Conservation (phyloP, 495 filamentous ascomycete species). For the Penicillium fimorum region DNA sequence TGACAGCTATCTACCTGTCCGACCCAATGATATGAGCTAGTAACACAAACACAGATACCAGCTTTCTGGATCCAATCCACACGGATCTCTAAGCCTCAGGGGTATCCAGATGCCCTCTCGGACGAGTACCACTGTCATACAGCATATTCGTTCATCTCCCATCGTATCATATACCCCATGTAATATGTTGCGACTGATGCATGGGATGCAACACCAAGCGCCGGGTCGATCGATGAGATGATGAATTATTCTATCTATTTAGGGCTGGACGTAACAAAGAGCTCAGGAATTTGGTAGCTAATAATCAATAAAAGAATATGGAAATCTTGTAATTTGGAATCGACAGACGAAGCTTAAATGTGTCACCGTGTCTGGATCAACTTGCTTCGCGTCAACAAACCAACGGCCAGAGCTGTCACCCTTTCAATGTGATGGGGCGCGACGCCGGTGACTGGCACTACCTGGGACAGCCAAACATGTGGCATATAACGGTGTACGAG, state of each 20-base stretch:
- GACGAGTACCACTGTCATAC: conserved; percentile 5
- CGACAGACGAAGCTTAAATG: conserved; percentile 2
- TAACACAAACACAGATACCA: conserved; percentile 6
- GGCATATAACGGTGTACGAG: neutral
- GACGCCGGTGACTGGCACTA: conserved; percentile 3
- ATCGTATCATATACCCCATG: neutral
- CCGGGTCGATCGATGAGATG: conserved; percentile 1
- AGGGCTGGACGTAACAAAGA: neutral
- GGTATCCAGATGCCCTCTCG: neutral
- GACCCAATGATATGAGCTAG: conserved; percentile 15
- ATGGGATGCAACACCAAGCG: neutral
- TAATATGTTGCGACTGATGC: neutral
- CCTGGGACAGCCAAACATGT: conserved; percentile 2
- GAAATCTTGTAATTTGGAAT: neutral
- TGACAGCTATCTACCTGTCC: conserved; percentile 15
- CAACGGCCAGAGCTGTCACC: conserved; percentile 1
- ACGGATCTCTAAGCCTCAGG: neutral
- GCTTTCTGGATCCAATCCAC: conserved; percentile 8
- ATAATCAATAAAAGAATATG: neutral
- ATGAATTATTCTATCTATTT: neutral
- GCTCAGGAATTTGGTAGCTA: neutral
- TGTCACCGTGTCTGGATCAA: conserved; percentile 7
- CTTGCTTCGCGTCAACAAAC: conserved; percentile 5
- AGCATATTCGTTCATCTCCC: neutral
- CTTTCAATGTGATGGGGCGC: conserved; percentile 7